A percentile compares a stretch with the other conserved stretches of the same genome.
Evolutionary conservation across 306 rosid species (phyloP).

Genomic region (Hylodesmum podocarpum): DNA sequence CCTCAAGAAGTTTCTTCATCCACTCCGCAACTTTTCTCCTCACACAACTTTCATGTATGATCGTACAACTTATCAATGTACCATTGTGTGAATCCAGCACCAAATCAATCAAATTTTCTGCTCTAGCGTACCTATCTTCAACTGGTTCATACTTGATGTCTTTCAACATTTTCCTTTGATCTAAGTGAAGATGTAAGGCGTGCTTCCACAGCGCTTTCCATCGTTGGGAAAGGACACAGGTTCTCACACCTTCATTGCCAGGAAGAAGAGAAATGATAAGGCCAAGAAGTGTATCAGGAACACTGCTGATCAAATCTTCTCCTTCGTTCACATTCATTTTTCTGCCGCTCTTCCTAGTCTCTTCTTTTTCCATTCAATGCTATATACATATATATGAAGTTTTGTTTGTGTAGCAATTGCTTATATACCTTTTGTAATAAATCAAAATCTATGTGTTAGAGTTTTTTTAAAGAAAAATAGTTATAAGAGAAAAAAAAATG

Average conservation of each 20-base stretch:
- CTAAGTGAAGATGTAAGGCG: neutral
- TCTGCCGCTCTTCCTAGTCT: neutral
- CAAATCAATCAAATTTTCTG: neutral
- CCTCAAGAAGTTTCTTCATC: neutral
- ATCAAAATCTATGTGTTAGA: too few species aligned
- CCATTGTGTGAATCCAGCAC: neutral
- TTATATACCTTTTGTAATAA: too few species aligned
- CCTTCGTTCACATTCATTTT: neutral
- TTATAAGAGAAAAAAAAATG: too few species aligned
- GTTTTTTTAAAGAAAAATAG: too few species aligned
- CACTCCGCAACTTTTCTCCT: neutral
- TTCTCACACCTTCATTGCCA: neutral
- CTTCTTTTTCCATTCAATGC: too few species aligned
- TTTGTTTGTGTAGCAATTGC: too few species aligned
- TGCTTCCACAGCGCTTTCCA: neutral
- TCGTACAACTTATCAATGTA: neutral
- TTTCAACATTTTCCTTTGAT: neutral
- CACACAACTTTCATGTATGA: neutral
- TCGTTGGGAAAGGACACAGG: neutral
- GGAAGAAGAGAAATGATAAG: neutral
- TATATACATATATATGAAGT: too few species aligned
- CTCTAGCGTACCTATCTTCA: neutral
- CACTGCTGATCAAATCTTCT: neutral
- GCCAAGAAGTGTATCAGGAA: neutral
- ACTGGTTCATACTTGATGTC: neutral